A percentile compares a stretch with the other conserved stretches of the same genome.
These are phyloP conservation scores for Wickerhamia fluorescens DNA, from an alignment of 805 yeast species.

Conservation along the genomic window DNA sequence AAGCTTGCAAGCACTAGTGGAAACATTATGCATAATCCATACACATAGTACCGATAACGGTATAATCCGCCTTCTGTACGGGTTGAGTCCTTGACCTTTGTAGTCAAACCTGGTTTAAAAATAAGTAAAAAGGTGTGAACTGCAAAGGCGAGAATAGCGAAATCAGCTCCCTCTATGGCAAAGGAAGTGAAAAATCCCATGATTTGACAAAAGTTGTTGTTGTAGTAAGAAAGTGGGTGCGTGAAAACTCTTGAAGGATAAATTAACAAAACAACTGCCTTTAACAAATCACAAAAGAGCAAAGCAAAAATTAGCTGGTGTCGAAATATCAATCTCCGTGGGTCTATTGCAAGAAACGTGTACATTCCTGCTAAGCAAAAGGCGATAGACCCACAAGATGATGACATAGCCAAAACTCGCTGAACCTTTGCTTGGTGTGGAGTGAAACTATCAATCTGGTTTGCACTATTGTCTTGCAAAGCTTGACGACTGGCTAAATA, in stretches of 20 bases:
- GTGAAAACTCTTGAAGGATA: conserved; percentile 57
- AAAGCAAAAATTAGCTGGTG: conserved; percentile 65
- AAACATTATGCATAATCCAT: conserved; percentile 47
- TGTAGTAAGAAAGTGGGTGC: conserved; percentile 37
- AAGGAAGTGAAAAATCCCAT: conserved; percentile 79
- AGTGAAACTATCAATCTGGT: conserved; percentile 25
- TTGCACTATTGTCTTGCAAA: too few species aligned
- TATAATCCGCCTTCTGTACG: conserved; percentile 69
- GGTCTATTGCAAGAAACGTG: conserved; percentile 55
- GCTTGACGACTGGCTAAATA: too few species aligned
- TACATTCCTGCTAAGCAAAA: conserved; percentile 57
- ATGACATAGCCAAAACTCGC: conserved; percentile 29
- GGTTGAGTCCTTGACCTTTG: conserved; percentile 33
- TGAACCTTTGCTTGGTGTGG: conserved; percentile 21
- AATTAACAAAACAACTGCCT: conserved; percentile 60
- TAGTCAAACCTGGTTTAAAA: conserved; percentile 48
- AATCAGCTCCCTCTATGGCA: conserved; percentile 79
- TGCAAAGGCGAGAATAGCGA: conserved; percentile 77
- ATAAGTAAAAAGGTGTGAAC: conserved; percentile 72
- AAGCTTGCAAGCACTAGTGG: conserved; percentile 67
- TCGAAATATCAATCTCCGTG: conserved; percentile 53
- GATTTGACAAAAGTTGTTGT: conserved; percentile 48
- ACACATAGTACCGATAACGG: conserved; percentile 49
- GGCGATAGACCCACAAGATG: conserved; percentile 33
- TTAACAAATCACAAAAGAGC: conserved; percentile 66